Evolutionary conservation across 1,139 yeast genomes (phyloP).

Genomic region (Arxiozyma heterogenica): DNA sequence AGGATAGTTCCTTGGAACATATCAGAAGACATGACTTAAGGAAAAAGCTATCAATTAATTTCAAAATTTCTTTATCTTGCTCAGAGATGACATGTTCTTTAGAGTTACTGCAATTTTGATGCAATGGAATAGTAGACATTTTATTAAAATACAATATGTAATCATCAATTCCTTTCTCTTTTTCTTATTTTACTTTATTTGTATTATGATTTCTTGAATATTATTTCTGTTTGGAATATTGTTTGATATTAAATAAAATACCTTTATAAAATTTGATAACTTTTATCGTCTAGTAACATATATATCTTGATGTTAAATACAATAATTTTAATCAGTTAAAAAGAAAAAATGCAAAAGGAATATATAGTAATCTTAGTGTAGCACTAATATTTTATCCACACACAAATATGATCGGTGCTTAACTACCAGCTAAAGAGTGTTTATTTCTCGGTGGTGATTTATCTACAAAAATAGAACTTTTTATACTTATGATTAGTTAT

Average conservation of each 20-base stretch:
- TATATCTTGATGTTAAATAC: too few relatives aligned
- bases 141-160: neutral
- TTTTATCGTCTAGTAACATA: too few relatives aligned
- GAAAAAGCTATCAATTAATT: slow-evolving; percentile 28
- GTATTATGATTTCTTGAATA: neutral
- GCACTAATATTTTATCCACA: neutral
- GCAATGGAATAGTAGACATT: neutral
- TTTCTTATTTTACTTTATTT: neutral
- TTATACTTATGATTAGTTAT: too few relatives aligned
- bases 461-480: too few relatives aligned
- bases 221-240: neutral
- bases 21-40: slow-evolving; percentile 25
- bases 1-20: slow-evolving; percentile 17
- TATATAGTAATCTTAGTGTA: neutral
- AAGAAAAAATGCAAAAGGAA: too few relatives aligned
- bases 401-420: neutral
- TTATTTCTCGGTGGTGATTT: neutral
- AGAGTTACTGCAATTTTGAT: neutral
- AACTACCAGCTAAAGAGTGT: neutral
- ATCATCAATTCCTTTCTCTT: neutral
- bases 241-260: neutral
- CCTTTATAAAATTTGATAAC: neutral
- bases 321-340: neutral
- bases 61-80: slow-evolving; percentile 13
- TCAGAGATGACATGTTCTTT: slow-evolving; percentile 4